Conservation (phyloP, 805 yeast genomes). For the Saccharomycopsis sp. region DNA sequence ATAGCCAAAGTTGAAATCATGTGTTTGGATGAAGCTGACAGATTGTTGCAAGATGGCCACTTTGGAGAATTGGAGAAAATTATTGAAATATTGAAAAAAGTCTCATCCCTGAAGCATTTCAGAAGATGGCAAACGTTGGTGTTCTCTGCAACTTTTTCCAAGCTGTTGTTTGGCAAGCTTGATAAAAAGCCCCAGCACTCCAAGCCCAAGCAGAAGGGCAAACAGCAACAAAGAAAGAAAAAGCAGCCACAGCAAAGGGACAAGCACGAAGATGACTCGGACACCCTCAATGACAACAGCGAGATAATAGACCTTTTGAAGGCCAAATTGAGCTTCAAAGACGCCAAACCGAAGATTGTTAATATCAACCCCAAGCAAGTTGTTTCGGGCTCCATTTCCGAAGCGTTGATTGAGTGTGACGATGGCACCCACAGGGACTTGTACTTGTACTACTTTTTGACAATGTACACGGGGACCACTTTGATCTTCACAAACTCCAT, state of each 20-base stretch:
- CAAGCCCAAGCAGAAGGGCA: conserved; percentile 20
- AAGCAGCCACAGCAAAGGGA: conserved; percentile 23
- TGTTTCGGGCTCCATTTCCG: conserved; percentile 67
- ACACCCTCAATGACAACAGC: conserved; percentile 36
- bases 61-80: conserved; percentile 86
- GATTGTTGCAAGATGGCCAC: conserved; percentile 91
- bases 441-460: conserved; percentile 76
- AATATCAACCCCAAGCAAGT: conserved; percentile 84
- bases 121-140: conserved; percentile 74
- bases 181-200: conserved; percentile 30
- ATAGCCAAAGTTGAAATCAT: conserved; percentile 38
- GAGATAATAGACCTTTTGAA: conserved; percentile 60
- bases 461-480: conserved; percentile 82
- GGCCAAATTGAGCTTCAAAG: conserved; percentile 62
- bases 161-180: conserved; percentile 71
- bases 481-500: conserved; percentile 92
- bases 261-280: conserved; percentile 25
- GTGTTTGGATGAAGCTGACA: conserved; percentile 93
- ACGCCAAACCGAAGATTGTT: conserved; percentile 55
- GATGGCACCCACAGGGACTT: conserved; percentile 76
- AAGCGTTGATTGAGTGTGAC: conserved; percentile 78
- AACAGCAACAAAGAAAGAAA: conserved; percentile 21
- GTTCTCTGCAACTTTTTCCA: conserved; percentile 90
- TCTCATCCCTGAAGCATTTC: conserved; percentile 36
- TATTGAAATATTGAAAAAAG: conserved; percentile 50